Percentiles rank a stretch among this genome's conserved stretches.
These are phyloP conservation scores for Chlorella ohadii DNA, from an alignment of 139 green algal genomes.

Conservation along the genomic window DNA sequence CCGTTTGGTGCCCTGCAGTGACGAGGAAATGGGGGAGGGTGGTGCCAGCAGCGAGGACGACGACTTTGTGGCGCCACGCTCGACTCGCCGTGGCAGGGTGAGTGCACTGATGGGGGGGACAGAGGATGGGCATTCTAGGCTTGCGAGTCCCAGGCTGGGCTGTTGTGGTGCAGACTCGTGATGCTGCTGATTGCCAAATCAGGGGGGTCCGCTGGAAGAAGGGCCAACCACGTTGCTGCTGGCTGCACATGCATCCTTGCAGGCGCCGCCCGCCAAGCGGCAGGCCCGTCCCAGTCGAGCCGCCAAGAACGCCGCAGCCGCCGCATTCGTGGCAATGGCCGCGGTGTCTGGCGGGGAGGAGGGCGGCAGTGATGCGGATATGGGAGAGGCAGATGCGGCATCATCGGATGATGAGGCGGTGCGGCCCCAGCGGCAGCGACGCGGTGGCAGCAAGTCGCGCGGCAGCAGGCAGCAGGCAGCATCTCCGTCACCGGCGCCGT, in stretches of 20 bases:
- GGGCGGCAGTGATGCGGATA: not conserved
- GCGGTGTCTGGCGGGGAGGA: not conserved
- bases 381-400: not conserved
- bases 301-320: conserved; percentile 31
- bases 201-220: no score
- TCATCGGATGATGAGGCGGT: conserved; percentile 3
- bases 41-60: conserved; percentile 17
- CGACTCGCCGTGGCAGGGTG: not conserved
- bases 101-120: not conserved
- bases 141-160: no score
- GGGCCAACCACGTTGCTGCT: not conserved
- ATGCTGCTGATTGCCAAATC: no score
- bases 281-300: not conserved
- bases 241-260: not conserved
- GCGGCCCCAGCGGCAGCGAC: not conserved
- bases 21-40: not conserved
- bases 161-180: no score
- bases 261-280: not conserved
- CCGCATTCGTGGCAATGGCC: not conserved
- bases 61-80: not conserved
- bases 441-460: not conserved
- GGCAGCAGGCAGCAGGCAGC: not conserved
- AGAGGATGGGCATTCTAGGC: no score
- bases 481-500: not conserved
- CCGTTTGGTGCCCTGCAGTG: not conserved